Evolutionary conservation across 2,329 filamentous ascomycete species (phyloP), one percentile per base, ranked within the genome.

Genomic region (Scedosporium aurantiacum): DNA sequence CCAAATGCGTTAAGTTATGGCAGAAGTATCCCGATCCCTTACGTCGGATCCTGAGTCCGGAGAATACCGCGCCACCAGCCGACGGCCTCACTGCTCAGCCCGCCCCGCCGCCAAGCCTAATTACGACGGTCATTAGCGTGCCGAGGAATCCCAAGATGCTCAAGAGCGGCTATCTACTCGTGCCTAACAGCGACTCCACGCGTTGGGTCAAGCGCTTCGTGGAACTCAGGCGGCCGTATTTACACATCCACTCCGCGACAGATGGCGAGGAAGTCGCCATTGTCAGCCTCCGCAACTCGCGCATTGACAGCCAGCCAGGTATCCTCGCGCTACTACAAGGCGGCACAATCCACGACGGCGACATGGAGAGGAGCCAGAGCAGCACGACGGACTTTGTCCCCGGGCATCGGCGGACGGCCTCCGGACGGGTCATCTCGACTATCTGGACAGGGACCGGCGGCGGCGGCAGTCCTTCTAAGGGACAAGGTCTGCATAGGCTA

Each of bases 141-240:
- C 82, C 87, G 60, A 96, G 96, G 74, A 95, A 94, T 67, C 83
- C 87, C 1, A 84, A 83, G 52, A 81, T 94, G 0, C 80, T 96
- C 67, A 96, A 96, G 75, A 87, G 90, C 16, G 92, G 92, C 16
- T 95, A 94, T 72, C 82, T 99, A 16, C 80, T 97, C 52, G 89
- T 90, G 2, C 91, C 91, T 0, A 91, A 91, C 69, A 87, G 86
- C 61, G 87, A 90, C 60, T 90, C 87, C 41, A 89, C 86, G 23
- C 84, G 88, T 64, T 99, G 94, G 94, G 83, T 94, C 28, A 90
- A 92, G 67, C 87, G 93, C 50, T 97, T 96, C 70, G 90, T 97
- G 58, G 94, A 99, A 74, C 82, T 99, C 28, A 85, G 94, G 37
- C 83, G 89, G 60, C 94, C 94, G 0, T 99, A 97, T 71, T 80